Evolutionary conservation across 192 early-diverging fungal species (phyloP).

Genomic region (Coemansia sp.): DNA sequence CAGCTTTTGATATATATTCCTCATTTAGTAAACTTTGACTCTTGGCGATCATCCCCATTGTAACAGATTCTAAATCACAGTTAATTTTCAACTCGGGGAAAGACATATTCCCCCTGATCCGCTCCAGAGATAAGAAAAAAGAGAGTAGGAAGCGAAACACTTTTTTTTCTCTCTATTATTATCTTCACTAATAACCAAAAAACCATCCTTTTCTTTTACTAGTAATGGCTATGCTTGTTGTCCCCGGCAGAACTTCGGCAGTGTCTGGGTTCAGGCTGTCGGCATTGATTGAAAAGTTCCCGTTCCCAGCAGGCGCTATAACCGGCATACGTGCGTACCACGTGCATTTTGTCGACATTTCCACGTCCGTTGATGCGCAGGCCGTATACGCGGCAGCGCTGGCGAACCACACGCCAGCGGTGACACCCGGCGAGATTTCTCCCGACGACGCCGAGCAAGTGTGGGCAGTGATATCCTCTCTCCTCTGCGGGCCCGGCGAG

Average conservation of each 20-base stretch:
- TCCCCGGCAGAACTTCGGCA: conserved; percentile 78
- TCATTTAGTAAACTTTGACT: too few relatives aligned
- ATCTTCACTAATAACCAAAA: neutral
- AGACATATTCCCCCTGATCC: neutral
- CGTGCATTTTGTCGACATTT: conserved; percentile 75
- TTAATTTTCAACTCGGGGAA: neutral
- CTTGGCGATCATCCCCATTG: too few relatives aligned
- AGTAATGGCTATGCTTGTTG: conserved; percentile 73
- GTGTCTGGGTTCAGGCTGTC: conserved; percentile 76
- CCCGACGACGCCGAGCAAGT: conserved; percentile 15
- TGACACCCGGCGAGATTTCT: neutral
- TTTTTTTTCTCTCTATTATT: neutral
- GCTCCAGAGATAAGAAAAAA: neutral
- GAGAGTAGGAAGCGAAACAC: neutral
- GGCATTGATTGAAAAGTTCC: conserved; percentile 63
- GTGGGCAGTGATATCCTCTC: conserved; percentile 39
- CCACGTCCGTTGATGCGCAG: neutral
- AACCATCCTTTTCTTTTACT: neutral
- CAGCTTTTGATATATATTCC: too few relatives aligned
- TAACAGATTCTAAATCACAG: neutral
- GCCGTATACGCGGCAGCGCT: conserved; percentile 55
- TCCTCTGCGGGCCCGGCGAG: conserved; percentile 46
- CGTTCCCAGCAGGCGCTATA: conserved; percentile 59
- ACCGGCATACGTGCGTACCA: conserved; percentile 64
- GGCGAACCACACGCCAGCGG: conserved; percentile 31